Percentiles rank a stretch among this genome's conserved stretches.
Conservation (phyloP, 192 early-diverging fungal species). For the Pilobolus umbonatus region DNA sequence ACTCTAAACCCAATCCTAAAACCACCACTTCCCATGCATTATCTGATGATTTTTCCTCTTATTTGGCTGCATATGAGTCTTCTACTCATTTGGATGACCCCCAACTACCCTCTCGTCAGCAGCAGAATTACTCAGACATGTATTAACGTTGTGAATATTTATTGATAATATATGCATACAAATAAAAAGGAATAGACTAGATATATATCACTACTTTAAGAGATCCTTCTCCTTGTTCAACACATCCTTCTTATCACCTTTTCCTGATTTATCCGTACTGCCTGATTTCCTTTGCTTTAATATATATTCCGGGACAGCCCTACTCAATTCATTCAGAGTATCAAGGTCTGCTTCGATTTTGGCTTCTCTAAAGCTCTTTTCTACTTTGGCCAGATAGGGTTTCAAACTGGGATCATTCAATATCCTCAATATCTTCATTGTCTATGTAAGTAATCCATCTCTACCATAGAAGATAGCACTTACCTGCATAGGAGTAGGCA, state of each 20-base stretch:
- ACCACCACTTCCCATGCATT: background rate
- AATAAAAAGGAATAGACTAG: background rate
- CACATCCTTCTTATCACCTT: conserved; percentile 9
- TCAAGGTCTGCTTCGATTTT: conserved; percentile 29
- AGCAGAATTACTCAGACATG: conserved; percentile 16
- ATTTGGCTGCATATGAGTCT: conserved; percentile 7
- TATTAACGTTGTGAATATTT: background rate
- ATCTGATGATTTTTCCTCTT: conserved; percentile 5
- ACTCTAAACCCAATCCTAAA: conserved; percentile 7
- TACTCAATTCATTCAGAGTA: conserved; percentile 16
- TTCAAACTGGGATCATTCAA: conserved; percentile 27
- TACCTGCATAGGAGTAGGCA: conserved; percentile 26
- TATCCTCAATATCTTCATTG: conserved; percentile 19
- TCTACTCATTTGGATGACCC: too few species aligned
- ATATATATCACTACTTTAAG: conserved; percentile 25
- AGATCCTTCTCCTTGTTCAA: conserved; percentile 29
- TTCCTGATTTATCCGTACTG: background rate
- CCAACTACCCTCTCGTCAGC: conserved; percentile 11
- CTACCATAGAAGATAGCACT: background rate
- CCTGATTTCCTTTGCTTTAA: background rate
- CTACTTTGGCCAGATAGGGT: conserved; percentile 9
- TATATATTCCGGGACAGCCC: background rate
- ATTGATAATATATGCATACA: conserved; percentile 1
- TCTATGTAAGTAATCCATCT: background rate
- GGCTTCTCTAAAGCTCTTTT: conserved; percentile 22